phyloP scores from a whole-genome alignment of 2,329 filamentous ascomycete genomes.

The Catunica adiposa region DNA sequence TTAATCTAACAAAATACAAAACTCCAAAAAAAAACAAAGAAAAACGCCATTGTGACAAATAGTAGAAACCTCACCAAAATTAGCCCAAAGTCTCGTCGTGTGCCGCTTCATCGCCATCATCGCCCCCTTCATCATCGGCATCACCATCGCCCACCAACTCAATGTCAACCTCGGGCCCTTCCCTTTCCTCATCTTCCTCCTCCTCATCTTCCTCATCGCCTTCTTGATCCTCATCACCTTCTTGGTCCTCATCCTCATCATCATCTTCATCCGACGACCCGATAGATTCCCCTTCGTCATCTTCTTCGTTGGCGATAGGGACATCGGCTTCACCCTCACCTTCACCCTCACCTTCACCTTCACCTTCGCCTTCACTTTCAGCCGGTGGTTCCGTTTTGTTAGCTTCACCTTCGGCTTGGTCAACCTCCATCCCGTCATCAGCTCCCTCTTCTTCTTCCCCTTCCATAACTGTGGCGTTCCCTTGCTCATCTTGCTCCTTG shows the following conservation, averaged over 20 bases:
- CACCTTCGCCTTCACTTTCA: constrained; percentile 14
- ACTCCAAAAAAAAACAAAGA: neutral
- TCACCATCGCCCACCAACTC: neutral
- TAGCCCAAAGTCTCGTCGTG: constrained; percentile 4
- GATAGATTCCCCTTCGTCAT: constrained; percentile 15
- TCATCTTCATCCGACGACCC: constrained; percentile 16
- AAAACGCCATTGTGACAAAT: too few relatives aligned
- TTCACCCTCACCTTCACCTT: constrained; percentile 15
- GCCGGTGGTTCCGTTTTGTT: too few relatives aligned
- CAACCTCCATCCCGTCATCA: neutral
- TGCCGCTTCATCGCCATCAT: constrained; percentile 3
- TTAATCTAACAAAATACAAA: neutral
- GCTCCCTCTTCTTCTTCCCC: neutral
- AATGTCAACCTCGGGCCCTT: too few relatives aligned
- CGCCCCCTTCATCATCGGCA: constrained; percentile 2
- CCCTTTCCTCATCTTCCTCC: neutral
- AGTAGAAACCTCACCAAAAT: neutral
- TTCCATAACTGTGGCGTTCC: neutral
- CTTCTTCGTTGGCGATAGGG: constrained; percentile 14
- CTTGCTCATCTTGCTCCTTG: neutral
- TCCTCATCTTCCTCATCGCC: neutral
- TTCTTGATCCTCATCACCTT: neutral
- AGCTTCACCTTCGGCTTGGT: too few relatives aligned
- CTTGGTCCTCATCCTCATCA: constrained; percentile 14
- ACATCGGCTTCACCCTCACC: constrained; percentile 13